Conservation (phyloP, 2,329 filamentous ascomycete species). For the Kalmusia sp. region DNA sequence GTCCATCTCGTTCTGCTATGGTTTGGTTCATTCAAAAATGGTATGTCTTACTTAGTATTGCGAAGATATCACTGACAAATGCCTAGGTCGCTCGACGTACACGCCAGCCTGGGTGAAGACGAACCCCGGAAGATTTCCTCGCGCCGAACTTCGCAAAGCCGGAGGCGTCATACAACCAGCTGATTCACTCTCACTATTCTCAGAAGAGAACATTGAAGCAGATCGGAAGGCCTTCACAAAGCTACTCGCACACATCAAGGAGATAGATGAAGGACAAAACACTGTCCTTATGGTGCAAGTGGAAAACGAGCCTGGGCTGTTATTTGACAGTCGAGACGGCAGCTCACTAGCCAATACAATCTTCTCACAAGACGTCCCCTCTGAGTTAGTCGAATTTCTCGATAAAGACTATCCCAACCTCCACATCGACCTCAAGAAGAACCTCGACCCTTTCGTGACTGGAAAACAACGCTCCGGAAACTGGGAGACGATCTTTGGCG, state of each 20-base stretch:
- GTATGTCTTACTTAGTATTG: background rate
- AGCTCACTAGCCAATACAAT: slow-evolving; percentile 42
- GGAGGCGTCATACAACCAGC: slow-evolving; percentile 20
- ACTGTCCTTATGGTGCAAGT: slow-evolving; percentile 64
- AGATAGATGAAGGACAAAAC: slow-evolving; percentile 52
- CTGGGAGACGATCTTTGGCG: slow-evolving; percentile 54
- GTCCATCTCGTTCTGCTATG: slow-evolving; percentile 53
- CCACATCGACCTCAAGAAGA: slow-evolving; percentile 35
- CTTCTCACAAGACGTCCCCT: slow-evolving; percentile 49
- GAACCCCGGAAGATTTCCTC: slow-evolving; percentile 42
- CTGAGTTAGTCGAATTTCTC: slow-evolving; percentile 41
- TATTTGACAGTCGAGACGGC: slow-evolving; percentile 60
- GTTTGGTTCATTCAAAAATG: slow-evolving; percentile 59
- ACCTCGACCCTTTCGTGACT: slow-evolving; percentile 21
- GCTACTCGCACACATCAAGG: slow-evolving; percentile 46
- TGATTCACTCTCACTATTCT: slow-evolving; percentile 37
- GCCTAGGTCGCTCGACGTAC: slow-evolving; percentile 35
- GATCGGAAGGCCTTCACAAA: slow-evolving; percentile 50
- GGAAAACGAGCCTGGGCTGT: slow-evolving; percentile 60
- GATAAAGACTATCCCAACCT: slow-evolving; percentile 20
- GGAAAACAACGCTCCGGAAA: slow-evolving; percentile 21
- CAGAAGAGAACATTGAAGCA: slow-evolving; percentile 39
- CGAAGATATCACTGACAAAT: background rate
- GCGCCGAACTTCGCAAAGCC: slow-evolving; percentile 24
- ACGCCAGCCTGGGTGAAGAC: slow-evolving; percentile 34